Base-by-base conservation (phyloP, 768 basidiomycete species). In the Leucocoprinus birnbaumii region DNA sequence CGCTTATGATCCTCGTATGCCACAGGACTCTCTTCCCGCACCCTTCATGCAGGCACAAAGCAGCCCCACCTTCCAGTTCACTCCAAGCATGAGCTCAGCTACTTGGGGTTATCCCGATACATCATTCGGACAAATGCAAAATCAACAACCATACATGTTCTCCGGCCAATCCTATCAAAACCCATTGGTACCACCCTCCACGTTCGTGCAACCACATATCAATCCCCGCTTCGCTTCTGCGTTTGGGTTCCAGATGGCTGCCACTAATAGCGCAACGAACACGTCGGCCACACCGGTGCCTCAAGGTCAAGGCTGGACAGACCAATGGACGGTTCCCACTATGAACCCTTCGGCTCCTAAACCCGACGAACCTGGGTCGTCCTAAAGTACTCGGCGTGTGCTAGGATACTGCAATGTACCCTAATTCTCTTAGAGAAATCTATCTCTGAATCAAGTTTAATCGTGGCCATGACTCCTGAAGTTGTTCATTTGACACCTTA, bases 191-290 rank as follows among this genome's bases (percentile, higher is more conserved):
- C 38, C 43, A 21, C 40, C 47, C 19, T 34, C 47, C 40, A 48
- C 48, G 64, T 74, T 63, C 41, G 74, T 90, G n/a, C 87, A 90
- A 59, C 90, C 90, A 5, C 90, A 92, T 63, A 91, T 92, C 56
- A 91, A 92, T 61, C 90, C 90, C 8, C 79, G 85, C 10, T 91
- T 92, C 67, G 87, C 88, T 13, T 79, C 81, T 27, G 71, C 72
- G 25, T 87, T 89, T 58, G 86, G 83, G 22, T 66, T 84, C 54
- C 53, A 46, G 37, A 50, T 61, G 51, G 37, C 53, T 11, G 8
- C 48, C 27, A 27, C 41, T 16, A 13, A 37, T 51, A 54, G 18
- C 25, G 21, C 31, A 57, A 50, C 48, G 37, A 41, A 46, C 26
- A 21, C 53, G 51, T 25, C 60, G 58, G 31, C 53, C 46, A 49